Conservation (phyloP, 352 stramenopile species). For the Nothophytophthora sp. region DNA sequence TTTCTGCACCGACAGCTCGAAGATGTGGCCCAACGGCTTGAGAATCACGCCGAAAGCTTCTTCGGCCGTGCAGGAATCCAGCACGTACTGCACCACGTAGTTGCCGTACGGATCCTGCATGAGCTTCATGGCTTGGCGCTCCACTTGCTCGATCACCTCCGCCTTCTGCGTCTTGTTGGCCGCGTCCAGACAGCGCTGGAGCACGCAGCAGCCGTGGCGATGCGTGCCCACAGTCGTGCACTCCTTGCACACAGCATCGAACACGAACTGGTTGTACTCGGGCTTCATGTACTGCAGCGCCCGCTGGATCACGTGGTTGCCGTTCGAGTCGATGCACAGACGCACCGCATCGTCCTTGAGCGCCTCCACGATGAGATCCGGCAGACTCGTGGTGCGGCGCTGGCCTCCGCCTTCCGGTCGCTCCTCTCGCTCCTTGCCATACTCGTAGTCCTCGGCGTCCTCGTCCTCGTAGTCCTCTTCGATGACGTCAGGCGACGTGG, state of each 20-base stretch:
- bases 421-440: constrained; percentile 14
- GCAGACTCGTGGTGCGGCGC: constrained; percentile 42
- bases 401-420: constrained; percentile 17
- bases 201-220: constrained; percentile 97
- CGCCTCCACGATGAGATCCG: constrained; percentile 94
- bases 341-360: constrained; percentile 93
- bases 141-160: constrained; percentile 93
- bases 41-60: constrained; percentile 82
- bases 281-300: constrained; percentile 95
- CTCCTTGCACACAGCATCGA: constrained; percentile 95
- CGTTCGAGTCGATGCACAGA: constrained; percentile 97
- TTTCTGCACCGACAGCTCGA: constrained; percentile 97
- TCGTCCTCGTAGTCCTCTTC: constrained; percentile 50
- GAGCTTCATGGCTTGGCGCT: constrained; percentile 96
- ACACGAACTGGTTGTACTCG: constrained; percentile 96
- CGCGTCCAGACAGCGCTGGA: constrained; percentile 96
- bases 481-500: constrained; percentile 68
- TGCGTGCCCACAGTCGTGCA: constrained; percentile 97
- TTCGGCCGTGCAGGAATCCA: constrained; percentile 86
- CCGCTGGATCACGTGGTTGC: constrained; percentile 98
- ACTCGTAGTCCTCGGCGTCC: constrained; percentile 38
- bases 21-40: constrained; percentile 91
- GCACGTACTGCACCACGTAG: constrained; percentile 93
- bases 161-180: constrained; percentile 87
- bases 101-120: constrained; percentile 94